Evolutionary conservation across 495 filamentous ascomycete species (phyloP).

Genomic region (Penicillium parvum): DNA sequence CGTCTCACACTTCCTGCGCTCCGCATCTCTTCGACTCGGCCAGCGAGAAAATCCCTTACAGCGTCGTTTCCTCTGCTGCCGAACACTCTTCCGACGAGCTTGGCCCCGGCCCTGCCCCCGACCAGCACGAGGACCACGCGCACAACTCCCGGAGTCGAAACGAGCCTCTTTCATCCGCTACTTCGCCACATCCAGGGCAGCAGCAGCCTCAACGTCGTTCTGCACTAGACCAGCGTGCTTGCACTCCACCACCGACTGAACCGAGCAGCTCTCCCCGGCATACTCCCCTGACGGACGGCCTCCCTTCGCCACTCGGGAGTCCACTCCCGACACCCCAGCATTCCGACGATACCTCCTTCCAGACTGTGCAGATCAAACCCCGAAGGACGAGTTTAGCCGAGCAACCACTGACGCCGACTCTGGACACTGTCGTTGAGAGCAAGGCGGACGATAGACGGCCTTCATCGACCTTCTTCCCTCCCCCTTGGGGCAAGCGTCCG

Average conservation of each 20-base stretch:
- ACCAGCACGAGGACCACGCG: slow-evolving; percentile 6
- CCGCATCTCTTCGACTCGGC: slow-evolving; percentile 19
- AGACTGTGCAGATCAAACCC: slow-evolving; percentile 11
- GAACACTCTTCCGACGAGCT: slow-evolving; percentile 11
- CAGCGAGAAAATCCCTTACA: slow-evolving; percentile 24
- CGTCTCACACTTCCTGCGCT: slow-evolving; percentile 16
- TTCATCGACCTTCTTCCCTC: slow-evolving; percentile 13
- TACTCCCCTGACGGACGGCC: slow-evolving; percentile 24
- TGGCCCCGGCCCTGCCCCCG: slow-evolving; percentile 3
- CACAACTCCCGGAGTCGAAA: slow-evolving; percentile 4
- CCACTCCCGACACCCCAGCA: slow-evolving; percentile 23
- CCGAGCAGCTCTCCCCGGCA: slow-evolving; percentile 14
- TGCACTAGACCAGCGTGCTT: slow-evolving; percentile 3
- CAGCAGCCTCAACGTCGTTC: slow-evolving; percentile 7
- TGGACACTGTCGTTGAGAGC: slow-evolving; percentile 31
- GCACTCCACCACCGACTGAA: slow-evolving; percentile 15
- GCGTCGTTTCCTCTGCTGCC: slow-evolving; percentile 19
- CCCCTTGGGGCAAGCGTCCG: slow-evolving; percentile 34
- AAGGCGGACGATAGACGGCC: slow-evolving; percentile 17
- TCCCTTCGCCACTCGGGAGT: slow-evolving; percentile 17
- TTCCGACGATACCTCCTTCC: slow-evolving; percentile 23
- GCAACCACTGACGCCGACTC: slow-evolving; percentile 28
- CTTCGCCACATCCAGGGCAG: slow-evolving; percentile 7
- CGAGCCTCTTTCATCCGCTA: slow-evolving; percentile 6
- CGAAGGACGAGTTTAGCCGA: slow-evolving; percentile 14